Evolutionary conservation across 75 land plant species (phyloP), one percentile per base, ranked within the genome.

Genomic region (Cupressus sempervirens): DNA sequence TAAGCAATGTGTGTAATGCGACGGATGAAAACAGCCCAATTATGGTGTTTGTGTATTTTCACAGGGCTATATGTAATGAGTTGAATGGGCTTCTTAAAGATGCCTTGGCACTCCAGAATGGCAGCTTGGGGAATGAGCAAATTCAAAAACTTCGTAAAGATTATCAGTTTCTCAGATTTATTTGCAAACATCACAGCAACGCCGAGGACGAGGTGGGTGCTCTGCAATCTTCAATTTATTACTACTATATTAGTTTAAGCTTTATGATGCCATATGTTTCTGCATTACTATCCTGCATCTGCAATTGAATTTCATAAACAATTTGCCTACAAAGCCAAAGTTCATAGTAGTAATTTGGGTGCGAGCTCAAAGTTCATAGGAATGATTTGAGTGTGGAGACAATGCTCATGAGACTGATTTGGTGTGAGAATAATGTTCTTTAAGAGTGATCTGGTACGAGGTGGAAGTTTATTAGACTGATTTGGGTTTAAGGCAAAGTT

Each of bases 41-140:
- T 77, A 16, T 77, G 80, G 50, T 77, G 45, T 43, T 77, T 20
- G 48, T 77, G 48, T 77, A 77, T 77, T 77, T 77, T 26, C 80
- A 77, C 80, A 77, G 43, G n/a, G 80, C 80, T 20, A 77, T 77
- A 43, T 20, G 80, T 77, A 38, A 38, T 26, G 80, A 77, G 80
- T 1, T 77, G 41, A 43, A 26, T 9, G 46, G 48, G 7, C 80
- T 77, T 77, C 23, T 23, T 9, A 48, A 77, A 38, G 80, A 77
- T 48, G 80, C n/a, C 26, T 23, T 23, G 80, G 45, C 29, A 41
- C 43, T 77, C 38, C 46, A 23, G 48, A 23, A 77, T 20, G 48
- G 80, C 46, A 26, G 12, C 11, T 43, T 46, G 23, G 43, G 81
- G 74, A 29, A 77, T 20, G 29, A 46, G 46, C 81, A 43, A 77